A percentile compares a stretch with the other conserved stretches of the same genome.
Evolutionary conservation across 148 eudicot genomes (phyloP).

Genomic region (Nepenthes gracilis): DNA sequence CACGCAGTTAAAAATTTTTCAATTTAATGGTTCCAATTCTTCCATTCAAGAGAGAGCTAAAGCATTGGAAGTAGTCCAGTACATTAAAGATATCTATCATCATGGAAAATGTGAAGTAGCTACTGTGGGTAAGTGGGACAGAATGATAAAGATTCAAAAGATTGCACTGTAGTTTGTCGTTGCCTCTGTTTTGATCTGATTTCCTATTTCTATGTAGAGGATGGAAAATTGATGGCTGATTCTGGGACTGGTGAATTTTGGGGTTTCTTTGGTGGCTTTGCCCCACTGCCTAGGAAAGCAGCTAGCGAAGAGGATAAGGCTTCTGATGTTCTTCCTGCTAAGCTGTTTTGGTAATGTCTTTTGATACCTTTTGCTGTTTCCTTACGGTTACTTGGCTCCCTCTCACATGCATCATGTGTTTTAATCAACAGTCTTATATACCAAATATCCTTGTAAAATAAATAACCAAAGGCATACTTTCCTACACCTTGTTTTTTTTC

Average conservation of each 20-base stretch:
- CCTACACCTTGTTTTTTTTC: no score
- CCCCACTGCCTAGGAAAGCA: conserved; percentile 89
- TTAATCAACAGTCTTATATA: neutral
- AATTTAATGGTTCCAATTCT: conserved; percentile 91
- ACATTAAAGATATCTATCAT: conserved; percentile 83
- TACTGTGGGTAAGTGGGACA: conserved; percentile 57
- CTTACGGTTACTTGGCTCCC: neutral
- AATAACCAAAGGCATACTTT: no score
- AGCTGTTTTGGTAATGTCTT: conserved; percentile 56
- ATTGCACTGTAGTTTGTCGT: neutral
- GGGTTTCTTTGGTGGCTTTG: conserved; percentile 99
- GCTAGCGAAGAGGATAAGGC: conserved; percentile 35
- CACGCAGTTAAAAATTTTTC: conserved; percentile 81
- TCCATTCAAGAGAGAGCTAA: conserved; percentile 98
- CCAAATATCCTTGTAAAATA: no score
- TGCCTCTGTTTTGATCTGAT: neutral
- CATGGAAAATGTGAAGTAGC: conserved; percentile 95
- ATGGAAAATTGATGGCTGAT: conserved; percentile 93
- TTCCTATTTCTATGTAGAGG: conserved; percentile 41
- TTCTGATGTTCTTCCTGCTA: conserved; percentile 32
- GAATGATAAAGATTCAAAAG: neutral
- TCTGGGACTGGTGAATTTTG: conserved; percentile 97
- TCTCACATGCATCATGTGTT: neutral
- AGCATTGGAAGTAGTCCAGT: conserved; percentile 93
- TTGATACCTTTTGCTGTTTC: neutral